These are phyloP conservation scores for Colletotrichum scovillei DNA, from an alignment of 2,329 filamentous ascomycete species.

Conservation along the genomic window DNA sequence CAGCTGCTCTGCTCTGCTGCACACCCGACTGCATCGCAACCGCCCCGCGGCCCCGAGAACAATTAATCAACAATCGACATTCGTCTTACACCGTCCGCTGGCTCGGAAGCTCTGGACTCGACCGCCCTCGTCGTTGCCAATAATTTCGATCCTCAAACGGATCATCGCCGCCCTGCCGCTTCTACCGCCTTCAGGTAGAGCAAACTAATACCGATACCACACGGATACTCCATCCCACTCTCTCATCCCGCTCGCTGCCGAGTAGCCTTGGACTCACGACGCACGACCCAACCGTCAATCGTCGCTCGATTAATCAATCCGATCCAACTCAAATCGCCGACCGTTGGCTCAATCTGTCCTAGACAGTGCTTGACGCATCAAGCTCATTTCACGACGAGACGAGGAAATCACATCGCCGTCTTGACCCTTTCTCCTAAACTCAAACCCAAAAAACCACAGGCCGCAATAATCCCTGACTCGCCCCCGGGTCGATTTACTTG, in stretches of 20 bases:
- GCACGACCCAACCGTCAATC: constrained; percentile 22
- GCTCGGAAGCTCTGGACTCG: constrained; percentile 7
- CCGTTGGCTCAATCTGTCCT: constrained; percentile 27
- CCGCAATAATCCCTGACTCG: constrained; percentile 23
- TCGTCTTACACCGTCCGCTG: constrained; percentile 30
- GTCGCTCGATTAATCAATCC: constrained; percentile 25
- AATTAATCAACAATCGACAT: constrained; percentile 28
- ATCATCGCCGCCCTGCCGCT: constrained; percentile 25
- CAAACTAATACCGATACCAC: constrained; percentile 2
- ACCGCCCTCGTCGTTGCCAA: neutral
- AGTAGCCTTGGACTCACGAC: neutral
- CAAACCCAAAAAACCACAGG: constrained; percentile 3
- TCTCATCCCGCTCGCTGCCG: constrained; percentile 4
- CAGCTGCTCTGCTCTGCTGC: neutral
- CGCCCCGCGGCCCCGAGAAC: constrained; percentile 20
- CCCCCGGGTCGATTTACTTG: constrained; percentile 29
- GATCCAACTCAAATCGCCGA: constrained; percentile 13
- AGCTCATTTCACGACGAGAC: constrained; percentile 7
- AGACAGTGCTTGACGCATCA: constrained; percentile 23
- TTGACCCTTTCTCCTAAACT: neutral
- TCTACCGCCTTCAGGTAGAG: constrained; percentile 12
- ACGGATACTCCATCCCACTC: no score
- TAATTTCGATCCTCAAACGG: constrained; percentile 8
- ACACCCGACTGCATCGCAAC: neutral
- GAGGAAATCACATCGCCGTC: constrained; percentile 9